phyloP scores from a whole-genome alignment of 139 green algal genomes.

The Tetraselmis striata region DNA sequence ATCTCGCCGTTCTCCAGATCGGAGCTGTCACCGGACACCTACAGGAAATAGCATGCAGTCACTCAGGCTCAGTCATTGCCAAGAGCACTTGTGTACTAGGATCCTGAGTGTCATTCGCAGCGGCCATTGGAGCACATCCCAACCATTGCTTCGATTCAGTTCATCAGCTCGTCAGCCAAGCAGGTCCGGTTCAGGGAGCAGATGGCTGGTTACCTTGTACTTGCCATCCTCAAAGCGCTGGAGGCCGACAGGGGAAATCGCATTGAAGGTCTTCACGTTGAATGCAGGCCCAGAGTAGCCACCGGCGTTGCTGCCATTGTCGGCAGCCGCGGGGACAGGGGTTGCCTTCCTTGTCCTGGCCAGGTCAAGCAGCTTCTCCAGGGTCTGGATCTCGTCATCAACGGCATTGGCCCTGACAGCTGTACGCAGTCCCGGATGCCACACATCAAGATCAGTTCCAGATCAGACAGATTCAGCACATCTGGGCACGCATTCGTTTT shows the following conservation, averaged over 20 bases:
- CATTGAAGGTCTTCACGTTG: slow-evolving; percentile 41
- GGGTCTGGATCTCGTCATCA: not conserved
- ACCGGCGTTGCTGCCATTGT: not conserved
- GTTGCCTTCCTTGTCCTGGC: not conserved
- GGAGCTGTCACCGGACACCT: slow-evolving; percentile 28
- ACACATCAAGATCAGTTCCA: too few relatives aligned
- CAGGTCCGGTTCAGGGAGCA: too few relatives aligned
- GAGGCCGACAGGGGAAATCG: slow-evolving; percentile 42
- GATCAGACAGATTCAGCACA: too few relatives aligned
- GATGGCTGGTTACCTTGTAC: slow-evolving; percentile 21
- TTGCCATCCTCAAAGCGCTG: slow-evolving; percentile 34
- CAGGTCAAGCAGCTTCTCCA: not conserved
- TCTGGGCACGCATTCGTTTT: too few relatives aligned
- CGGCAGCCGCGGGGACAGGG: not conserved
- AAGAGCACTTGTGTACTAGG: too few relatives aligned
- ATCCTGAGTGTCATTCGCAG: too few relatives aligned
- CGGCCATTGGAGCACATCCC: too few relatives aligned
- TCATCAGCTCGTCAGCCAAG: too few relatives aligned
- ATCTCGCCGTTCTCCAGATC: slow-evolving; percentile 31
- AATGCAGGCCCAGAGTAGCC: slow-evolving; percentile 25
- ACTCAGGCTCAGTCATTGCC: too few relatives aligned
- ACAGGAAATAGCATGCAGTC: too few relatives aligned
- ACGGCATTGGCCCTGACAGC: too few relatives aligned
- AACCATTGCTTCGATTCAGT: too few relatives aligned
- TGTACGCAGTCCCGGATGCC: not conserved